These are phyloP conservation scores for Zygoascus ofunaensis DNA, from an alignment of 805 yeast species.

Conservation along the genomic window DNA sequence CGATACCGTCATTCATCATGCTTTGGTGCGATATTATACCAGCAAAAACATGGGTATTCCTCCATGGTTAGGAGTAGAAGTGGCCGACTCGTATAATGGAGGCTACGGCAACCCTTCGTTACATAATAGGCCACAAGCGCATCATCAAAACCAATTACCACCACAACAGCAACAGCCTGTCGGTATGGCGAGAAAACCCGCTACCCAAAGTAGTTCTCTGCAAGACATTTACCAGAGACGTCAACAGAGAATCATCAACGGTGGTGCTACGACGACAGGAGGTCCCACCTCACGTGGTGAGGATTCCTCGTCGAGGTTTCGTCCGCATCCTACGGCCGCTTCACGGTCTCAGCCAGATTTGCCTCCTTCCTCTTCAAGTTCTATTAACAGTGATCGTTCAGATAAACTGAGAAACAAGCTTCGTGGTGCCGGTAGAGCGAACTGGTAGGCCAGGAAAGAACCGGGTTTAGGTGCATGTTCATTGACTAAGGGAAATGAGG, in stretches of 20 bases:
- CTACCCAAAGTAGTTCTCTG: conserved; percentile 7
- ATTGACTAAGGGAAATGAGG: no score
- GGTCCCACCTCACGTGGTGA: no score
- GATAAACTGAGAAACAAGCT: conserved; percentile 16
- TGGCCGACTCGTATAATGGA: neutral
- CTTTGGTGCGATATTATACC: conserved; percentile 34
- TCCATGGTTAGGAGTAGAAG: conserved; percentile 25
- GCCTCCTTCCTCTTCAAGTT: no score
- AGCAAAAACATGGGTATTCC: conserved; percentile 23
- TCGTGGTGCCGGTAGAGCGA: conserved; percentile 16
- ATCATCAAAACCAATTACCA: no score
- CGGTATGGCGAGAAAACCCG: neutral
- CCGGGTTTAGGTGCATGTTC: no score
- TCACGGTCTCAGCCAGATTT: no score
- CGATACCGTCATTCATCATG: conserved; percentile 38
- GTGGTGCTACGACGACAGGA: no score
- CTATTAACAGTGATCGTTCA: no score
- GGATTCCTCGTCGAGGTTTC: neutral
- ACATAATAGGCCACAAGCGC: neutral
- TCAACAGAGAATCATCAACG: conserved; percentile 6
- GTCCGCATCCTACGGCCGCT: conserved; percentile 8
- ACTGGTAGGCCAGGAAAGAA: no score
- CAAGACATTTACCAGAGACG: conserved; percentile 18
- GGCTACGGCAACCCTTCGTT: neutral
- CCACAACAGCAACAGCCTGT: no score